Evolutionary conservation across 2,329 filamentous ascomycete species (phyloP), one percentile per base, ranked within the genome.

Genomic region (Rugonectria rugulosa): DNA sequence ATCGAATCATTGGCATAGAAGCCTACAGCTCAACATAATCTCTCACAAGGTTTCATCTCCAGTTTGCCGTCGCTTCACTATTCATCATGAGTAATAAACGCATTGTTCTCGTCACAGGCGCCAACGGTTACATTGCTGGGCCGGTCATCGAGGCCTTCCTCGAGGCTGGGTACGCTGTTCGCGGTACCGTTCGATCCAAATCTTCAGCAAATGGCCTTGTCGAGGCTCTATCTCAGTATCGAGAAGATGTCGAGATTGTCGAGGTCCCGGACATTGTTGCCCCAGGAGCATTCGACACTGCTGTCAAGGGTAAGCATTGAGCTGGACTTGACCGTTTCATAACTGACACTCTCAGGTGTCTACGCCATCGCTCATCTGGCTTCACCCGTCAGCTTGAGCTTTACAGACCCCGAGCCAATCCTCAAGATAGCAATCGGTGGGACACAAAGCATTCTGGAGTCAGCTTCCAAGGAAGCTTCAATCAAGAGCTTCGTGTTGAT

Each of bases 61-160:
- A n/a, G n/a, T n/a, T n/a, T n/a, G n/a, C n/a, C n/a, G n/a, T n/a
- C 15, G 34, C 10, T 34, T n/a, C 8, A 23, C 21, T n/a, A 24
- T 41, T 26, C 38, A 64, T 15, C 51, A 67, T 67, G 64, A 41
- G 59, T 24, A 38, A 24, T 24, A 67, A 67, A 26, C 53, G 38
- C 12, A 62, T 66, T 65, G 69, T 72, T 11, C 67, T 73, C 10
- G 67, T 77, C 15, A 75, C 74, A 1, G 75, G 75, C 23, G 72
- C 74, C 49, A 76, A 75, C 46, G 74, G 74, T 48, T 77, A 74
- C 62, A 74, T 77, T 34, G 73, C 69, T 15, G 69, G 66, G 11
- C 64, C 69, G n/a, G 70, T 74, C 12, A 70, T 74, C 19, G 65
- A 72, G 17, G 67, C 69, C 14, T 70, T 77, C 17, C 71, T 77